Base-by-base conservation (phyloP, 306 rosid species). In the Cucumis cinereus region DNA sequence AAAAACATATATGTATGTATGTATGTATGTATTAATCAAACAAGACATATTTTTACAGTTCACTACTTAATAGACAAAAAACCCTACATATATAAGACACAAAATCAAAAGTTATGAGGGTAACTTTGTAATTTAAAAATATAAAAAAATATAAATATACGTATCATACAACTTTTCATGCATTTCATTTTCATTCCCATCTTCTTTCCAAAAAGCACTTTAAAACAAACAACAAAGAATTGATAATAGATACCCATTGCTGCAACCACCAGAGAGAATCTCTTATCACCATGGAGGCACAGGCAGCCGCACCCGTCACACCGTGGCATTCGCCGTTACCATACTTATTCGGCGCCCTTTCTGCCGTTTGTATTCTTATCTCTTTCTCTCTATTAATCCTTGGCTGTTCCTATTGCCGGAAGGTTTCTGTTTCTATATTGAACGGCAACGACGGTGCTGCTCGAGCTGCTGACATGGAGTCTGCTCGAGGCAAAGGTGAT, bases 251-350 rank as follows among this genome's bases (percentile, higher is more conserved):
- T 30, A 30, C 4, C 41, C 70, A 16, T 33, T 36, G 62, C 35
- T 10, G 68, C 70, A 62, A 13, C 47, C 23, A 63, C 47, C 47
- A 35, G 70, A 63, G 70, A 63, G 70, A 33, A 33, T 15, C 70
- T 35, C 36, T 35, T 19, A 63, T 35, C 70, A 38, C 3, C 7
- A 66, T 66, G 76, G 58, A 13, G 36, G 20, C 75, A 30, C 2
- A 13, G 36, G 20, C 75, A 30, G 2, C 28, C 13, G 86, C 96
- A 0, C 43, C 54, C 3, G 71, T 24, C 70, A 90, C 97, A 0
- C 89, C 95, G 20, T 94, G 96, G 95, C 96, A 91, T 86, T 91
- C 98, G 1, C 96, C 98, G 47, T 89, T 92, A 24, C 97, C 98
- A 0, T 94, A 94, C 82, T 79, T 94, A 53, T 94, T 94, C 71